These are phyloP conservation scores for Globisporangium splendens DNA, from an alignment of 352 stramenopile genomes.

Conservation along the genomic window DNA sequence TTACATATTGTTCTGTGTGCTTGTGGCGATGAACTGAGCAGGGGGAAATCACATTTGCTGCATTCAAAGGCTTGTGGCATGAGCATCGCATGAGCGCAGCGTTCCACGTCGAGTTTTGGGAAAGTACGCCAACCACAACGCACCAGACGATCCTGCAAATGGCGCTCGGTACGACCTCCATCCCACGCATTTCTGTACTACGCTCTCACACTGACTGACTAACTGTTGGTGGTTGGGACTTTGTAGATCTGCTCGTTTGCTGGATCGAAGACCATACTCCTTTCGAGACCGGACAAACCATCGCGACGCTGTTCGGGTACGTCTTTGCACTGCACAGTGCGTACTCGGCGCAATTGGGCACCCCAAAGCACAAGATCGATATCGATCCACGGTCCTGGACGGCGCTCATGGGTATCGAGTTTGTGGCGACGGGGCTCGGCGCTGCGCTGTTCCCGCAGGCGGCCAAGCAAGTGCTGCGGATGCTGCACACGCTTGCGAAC, in stretches of 20 bases:
- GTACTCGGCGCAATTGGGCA: constrained; percentile 53
- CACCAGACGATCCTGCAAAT: constrained; percentile 62
- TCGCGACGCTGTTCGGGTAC: constrained; percentile 32
- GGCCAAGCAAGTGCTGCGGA: constrained; percentile 34
- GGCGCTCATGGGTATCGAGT: constrained; percentile 34
- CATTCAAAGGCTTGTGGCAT: constrained; percentile 52
- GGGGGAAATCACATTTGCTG: constrained; percentile 27
- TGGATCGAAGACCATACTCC: constrained; percentile 26
- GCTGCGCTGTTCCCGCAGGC: constrained; percentile 21
- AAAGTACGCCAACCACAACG: constrained; percentile 48
- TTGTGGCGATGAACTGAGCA: constrained; percentile 5
- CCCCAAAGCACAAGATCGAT: constrained; percentile 63
- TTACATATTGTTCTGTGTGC: not conserved
- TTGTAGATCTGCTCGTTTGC: constrained; percentile 33
- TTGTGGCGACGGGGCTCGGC: constrained; percentile 19
- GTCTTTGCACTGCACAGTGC: constrained; percentile 64
- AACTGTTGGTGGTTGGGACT: not conserved
- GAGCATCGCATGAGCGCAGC: constrained; percentile 40
- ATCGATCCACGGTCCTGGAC: constrained; percentile 43
- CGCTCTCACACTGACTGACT: not conserved
- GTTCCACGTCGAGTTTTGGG: constrained; percentile 79
- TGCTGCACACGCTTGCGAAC: constrained; percentile 40
- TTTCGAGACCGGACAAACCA: constrained; percentile 15
- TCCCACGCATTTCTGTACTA: not conserved
- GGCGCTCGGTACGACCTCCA: constrained; percentile 24